Base-by-base conservation (phyloP, 441 rosid species). In the Jatropha podagrica region DNA sequence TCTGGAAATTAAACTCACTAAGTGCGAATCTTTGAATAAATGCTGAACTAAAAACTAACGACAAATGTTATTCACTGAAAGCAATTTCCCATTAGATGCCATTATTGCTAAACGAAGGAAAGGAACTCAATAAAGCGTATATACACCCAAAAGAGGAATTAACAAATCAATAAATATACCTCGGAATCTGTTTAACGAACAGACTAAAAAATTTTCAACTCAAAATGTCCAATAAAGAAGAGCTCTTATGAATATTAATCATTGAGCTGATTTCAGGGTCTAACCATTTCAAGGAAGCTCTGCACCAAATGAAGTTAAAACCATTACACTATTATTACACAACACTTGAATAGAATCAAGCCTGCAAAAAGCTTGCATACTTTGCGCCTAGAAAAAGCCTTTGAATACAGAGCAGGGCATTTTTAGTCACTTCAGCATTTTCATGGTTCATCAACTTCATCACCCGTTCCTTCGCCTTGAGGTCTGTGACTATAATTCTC, bases 311-410 rank as follows among this genome's bases (percentile, higher is more conserved):
- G 56, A 32, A 3, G 32, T 2, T 8, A 55, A 51, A 51, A 58
- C 61, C 56, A 52, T 32, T 67, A 56, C 48, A 68, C 62, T 27
- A 40, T 32, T 63, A 63, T 69, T 44, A 63, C 56, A 63, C 67
- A 37, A 40, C 68, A 7, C n/a, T 9, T 18, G 40, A 23, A 15
- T 46, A 2, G 20, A 37, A 71, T 90, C 82, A 96, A 38, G 71
- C 93, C 90, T 96, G 98, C 89, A 94, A 85, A 84, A 96, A 96
- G 92, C 99, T 92, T 2, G 98, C 97, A 63, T 94, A 96, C 85
- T 96, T 96, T 71, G 98, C 96, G 5, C 99, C 98, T 0, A 96
- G 81, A 87, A 96, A 93, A 75, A 96, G 99, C 94, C 98, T 94
- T 77, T 96, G 99, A 73, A 91, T 87, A 74, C 98, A 94, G 77